Evolutionary conservation across 345 rosid genomes (phyloP), one percentile per base, ranked within the genome.

Genomic region (Zanthoxylum bungeanum): DNA sequence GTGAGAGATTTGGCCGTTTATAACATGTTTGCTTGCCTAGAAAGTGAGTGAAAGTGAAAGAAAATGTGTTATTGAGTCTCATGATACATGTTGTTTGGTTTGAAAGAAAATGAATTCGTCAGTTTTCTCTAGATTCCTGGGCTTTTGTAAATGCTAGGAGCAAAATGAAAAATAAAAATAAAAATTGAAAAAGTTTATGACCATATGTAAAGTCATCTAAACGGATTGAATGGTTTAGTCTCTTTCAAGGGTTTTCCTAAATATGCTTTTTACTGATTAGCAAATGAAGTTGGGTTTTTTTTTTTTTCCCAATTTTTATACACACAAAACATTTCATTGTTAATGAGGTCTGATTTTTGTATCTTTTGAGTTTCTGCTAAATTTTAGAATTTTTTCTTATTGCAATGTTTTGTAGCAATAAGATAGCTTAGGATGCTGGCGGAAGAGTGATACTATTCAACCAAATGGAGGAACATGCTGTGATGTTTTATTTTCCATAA

Each of bases 381-480:
- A 47, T 22, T 70, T 37, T 57, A 9, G 25, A 56, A 64, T 14
- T 21, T 52, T 57, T 49, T 53, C 67, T 78, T 66, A 37, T 42
- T 72, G 72, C 65, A 24, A 64, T 16, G 40, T 70, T 63, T 59
- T 75, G 51, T 39, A 30, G 14, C 37, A 28, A 16, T 31, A 46
- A 44, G 8, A 64, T 73, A 52, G 73, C 68, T 71, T 75, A 62
- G 71, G 64, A 71, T 71, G 73, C 42, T 56, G 77, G 76, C 65
- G 36, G 83, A 51, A 74, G 60, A 57, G 65, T 73, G 70, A 9
- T 22, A 22, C 42, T 71, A 46, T 55, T 51, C 21, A 40, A 65
- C 24, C 22, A 3, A 55, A 66, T 55, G 60, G 57, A 50, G 60
- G 65, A n/a, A 21, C 25, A 25, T 66, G 40, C 36, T 37, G 36